Evolutionary conservation across 2,329 filamentous ascomycete genomes (phyloP).

Genomic region (Septoria petroselini): DNA sequence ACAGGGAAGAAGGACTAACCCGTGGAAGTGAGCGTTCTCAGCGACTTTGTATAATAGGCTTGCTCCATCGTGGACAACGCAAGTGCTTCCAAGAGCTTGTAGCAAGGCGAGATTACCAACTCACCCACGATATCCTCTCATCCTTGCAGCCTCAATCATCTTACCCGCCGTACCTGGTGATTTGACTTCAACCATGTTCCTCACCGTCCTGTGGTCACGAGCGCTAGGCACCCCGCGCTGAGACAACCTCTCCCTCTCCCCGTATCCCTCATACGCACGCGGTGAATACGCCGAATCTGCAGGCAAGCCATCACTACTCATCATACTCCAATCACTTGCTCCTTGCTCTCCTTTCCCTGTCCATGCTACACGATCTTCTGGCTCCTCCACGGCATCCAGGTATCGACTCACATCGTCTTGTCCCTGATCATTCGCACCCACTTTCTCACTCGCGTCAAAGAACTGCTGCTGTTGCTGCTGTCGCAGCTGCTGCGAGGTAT

Average conservation of each 20-base stretch:
- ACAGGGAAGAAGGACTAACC: background rate
- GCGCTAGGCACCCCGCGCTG: background rate
- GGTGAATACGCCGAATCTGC: background rate
- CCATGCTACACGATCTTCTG: background rate
- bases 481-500: background rate
- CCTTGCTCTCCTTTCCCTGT: background rate
- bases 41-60: too few relatives aligned
- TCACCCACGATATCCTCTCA: slow-evolving; percentile 2
- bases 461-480: background rate
- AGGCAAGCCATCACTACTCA: background rate
- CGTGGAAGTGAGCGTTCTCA: too few relatives aligned
- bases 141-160: background rate
- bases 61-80: too few relatives aligned
- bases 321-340: background rate
- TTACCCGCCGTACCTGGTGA: background rate
- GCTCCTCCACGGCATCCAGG: slow-evolving; percentile 11
- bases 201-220: background rate
- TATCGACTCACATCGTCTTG: background rate
- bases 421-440: background rate
- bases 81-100: too few relatives aligned
- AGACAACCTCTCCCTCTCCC: background rate
- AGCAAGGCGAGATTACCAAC: too few relatives aligned
- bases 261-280: background rate
- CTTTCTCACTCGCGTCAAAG: background rate
- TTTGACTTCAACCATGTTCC: background rate